Base-by-base conservation (phyloP, 2,329 filamentous ascomycete genomes). In the Aspergillus brunneoviolaceus region DNA sequence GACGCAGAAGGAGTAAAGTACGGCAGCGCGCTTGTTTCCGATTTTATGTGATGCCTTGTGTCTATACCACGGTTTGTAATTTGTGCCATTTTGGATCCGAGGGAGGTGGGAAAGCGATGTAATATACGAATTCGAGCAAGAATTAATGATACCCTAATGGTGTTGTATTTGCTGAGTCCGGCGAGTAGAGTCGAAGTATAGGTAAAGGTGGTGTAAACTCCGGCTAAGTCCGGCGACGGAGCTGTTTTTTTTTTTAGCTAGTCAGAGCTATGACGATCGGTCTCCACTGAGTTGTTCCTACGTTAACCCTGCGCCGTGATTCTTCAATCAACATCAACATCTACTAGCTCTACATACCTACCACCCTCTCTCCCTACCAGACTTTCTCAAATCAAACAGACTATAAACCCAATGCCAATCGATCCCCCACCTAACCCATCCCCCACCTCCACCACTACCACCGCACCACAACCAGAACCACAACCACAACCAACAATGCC, bases 121-220 rank as follows among this genome's bases (percentile, higher is more conserved):
- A 67, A 65, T 64, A 60, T 65, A 68, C 58, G 61, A 35, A 60
- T 31, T 54, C 56, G 49, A 55, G 58, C 51, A 48, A 60, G 58
- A 29, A 59, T 59, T 63, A 66, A 67, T 68, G 66, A 68, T 67
- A 67, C 65, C 65, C 65, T 55, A 33, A 49, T 49, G 39, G 29
- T 29, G 47, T 29, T 25, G 35, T 12, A 21, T 31, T 33, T 3
- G 29, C 14, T 12, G 19, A 51, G 29, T 6, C 5, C 2, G 12
- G 29, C n/a, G 10, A 48, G n/a, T 21, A 11, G 21, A 16, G 21
- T 23, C 23, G 10, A 19, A 2, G 19, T 47, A 55, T 25, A 11
- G 35, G 3, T 27, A 9, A 2, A 48, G n/a, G 5, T 21, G n/a
- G 9, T 21, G 48, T 25, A 25, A 49, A 23, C 7, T 49, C 48